Evolutionary conservation across 495 filamentous ascomycete genomes (phyloP).

Genomic region (Penicillium arizonense): DNA sequence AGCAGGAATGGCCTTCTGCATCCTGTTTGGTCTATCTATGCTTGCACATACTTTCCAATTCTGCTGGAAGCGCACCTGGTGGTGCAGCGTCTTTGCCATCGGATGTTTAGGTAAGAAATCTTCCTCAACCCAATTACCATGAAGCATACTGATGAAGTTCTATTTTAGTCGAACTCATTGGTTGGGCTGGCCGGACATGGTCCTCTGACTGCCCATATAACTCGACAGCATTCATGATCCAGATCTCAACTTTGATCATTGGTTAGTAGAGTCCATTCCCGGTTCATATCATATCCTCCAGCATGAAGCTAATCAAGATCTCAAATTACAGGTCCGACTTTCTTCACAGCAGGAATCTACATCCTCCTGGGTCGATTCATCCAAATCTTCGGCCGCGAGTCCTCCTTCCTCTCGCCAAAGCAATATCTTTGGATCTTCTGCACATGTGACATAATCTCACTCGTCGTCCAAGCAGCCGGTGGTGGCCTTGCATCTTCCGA

Average conservation of each 20-base stretch:
- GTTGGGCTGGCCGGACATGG: constrained; percentile 55
- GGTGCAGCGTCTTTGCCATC: constrained; percentile 42
- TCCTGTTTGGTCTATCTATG: constrained; percentile 50
- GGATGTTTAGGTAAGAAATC: constrained; percentile 40
- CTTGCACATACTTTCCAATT: constrained; percentile 45
- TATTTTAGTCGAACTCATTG: constrained; percentile 46
- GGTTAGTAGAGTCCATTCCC: constrained; percentile 22
- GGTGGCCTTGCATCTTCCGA: constrained; percentile 50
- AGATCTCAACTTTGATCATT: constrained; percentile 61
- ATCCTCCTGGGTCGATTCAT: constrained; percentile 57
- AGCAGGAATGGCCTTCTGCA: constrained; percentile 50
- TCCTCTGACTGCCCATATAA: constrained; percentile 44
- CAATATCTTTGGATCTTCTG: constrained; percentile 55
- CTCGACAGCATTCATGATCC: constrained; percentile 48
- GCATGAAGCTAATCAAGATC: neutral
- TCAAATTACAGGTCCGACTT: constrained; percentile 41
- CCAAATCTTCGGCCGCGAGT: constrained; percentile 44
- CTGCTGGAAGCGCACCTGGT: constrained; percentile 48
- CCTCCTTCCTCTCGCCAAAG: constrained; percentile 43
- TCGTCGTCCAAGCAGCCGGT: constrained; percentile 55
- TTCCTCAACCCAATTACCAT: neutral
- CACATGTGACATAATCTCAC: constrained; percentile 53
- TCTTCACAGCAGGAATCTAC: constrained; percentile 60
- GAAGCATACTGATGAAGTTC: neutral
- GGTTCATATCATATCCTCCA: neutral